A percentile compares a stretch with the other conserved stretches of the same genome.
These are phyloP conservation scores for Thraustotheca clavata DNA, from an alignment of 352 stramenopile species.

Conservation along the genomic window DNA sequence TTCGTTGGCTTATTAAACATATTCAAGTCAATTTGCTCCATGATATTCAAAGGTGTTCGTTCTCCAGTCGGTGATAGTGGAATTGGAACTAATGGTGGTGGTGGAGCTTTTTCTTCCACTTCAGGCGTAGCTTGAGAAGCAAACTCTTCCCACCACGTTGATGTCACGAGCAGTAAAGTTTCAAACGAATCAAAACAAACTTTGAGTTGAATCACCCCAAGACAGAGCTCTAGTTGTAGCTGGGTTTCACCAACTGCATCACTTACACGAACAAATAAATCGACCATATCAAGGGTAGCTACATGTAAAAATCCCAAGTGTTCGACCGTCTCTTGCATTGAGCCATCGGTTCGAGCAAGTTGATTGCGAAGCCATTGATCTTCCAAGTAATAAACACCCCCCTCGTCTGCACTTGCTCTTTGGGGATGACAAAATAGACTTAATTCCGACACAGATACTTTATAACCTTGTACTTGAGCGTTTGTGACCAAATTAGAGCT, in stretches of 20 bases:
- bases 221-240: conserved; percentile 67
- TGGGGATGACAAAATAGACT: conserved; percentile 41
- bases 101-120: conserved; percentile 41
- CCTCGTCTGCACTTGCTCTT: not conserved
- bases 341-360: not conserved
- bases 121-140: conserved; percentile 39
- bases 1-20: conserved; percentile 56
- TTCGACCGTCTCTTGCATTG: conserved; percentile 18
- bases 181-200: conserved; percentile 87
- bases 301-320: conserved; percentile 74
- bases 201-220: conserved; percentile 83
- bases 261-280: conserved; percentile 68
- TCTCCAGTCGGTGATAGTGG: not conserved
- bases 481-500: conserved; percentile 82
- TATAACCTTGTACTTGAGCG: conserved; percentile 81
- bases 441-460: conserved; percentile 62
- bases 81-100: not conserved
- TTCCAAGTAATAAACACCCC: conserved; percentile 1
- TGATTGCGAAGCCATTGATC: conserved; percentile 3
- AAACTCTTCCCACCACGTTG: conserved; percentile 61
- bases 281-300: conserved; percentile 75
- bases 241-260: conserved; percentile 41
- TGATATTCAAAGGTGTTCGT: conserved; percentile 33
- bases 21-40: conserved; percentile 68
- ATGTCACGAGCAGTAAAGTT: conserved; percentile 65